These are phyloP conservation scores for Lyophyllum shimeji DNA, from an alignment of 768 basidiomycete species.

Conservation along the genomic window DNA sequence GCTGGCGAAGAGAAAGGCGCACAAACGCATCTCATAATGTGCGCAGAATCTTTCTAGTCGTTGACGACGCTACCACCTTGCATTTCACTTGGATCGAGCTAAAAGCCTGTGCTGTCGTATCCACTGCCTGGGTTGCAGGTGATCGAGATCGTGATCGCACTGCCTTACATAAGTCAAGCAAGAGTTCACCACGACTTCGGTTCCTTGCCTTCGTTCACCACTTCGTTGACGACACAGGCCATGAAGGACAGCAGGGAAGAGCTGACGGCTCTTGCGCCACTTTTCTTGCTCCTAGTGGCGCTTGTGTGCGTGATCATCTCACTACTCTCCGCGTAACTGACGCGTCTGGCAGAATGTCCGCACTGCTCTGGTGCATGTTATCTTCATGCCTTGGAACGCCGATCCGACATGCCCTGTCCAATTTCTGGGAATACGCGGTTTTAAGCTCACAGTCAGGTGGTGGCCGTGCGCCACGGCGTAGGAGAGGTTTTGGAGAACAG, in stretches of 20 bases:
- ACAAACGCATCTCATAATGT: not conserved
- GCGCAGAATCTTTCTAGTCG: no score
- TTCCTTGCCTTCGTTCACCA: not conserved
- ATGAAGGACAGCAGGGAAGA: slow-evolving; percentile 18
- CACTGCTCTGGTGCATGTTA: slow-evolving; percentile 63
- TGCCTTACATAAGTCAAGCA: slow-evolving; percentile 1
- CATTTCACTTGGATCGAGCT: not conserved
- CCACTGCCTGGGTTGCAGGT: not conserved
- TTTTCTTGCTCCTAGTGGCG: slow-evolving; percentile 46
- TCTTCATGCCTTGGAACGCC: slow-evolving; percentile 65
- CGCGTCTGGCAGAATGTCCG: slow-evolving; percentile 36
- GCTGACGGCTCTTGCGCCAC: slow-evolving; percentile 33
- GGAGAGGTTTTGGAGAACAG: slow-evolving; percentile 41
- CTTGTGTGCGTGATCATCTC: slow-evolving; percentile 35
- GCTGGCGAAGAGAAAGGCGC: not conserved
- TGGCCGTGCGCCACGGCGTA: slow-evolving; percentile 25
- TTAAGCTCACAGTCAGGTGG: slow-evolving; percentile 35
- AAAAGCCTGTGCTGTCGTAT: not conserved
- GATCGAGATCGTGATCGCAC: slow-evolving; percentile 2
- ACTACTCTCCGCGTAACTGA: slow-evolving; percentile 6
- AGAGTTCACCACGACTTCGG: not conserved
- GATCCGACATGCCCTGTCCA: slow-evolving; percentile 41
- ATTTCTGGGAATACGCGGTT: slow-evolving; percentile 46
- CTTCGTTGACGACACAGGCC: slow-evolving; percentile 5
- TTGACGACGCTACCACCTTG: not conserved